phyloP scores from a whole-genome alignment of 331 rosid genomes.

The Cydonia oblonga region DNA sequence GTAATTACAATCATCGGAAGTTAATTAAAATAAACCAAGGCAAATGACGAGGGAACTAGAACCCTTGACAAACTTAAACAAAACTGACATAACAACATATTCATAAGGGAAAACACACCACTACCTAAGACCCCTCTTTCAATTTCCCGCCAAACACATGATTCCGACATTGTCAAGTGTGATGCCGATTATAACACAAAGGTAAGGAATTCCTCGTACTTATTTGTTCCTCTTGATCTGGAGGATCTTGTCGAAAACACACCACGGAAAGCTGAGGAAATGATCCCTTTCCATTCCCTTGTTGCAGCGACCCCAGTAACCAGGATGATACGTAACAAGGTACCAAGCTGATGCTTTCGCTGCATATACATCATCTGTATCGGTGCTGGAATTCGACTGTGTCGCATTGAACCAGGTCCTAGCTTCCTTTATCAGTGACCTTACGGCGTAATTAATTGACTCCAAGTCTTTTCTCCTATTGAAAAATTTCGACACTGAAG shows the following conservation, averaged over 20 bases:
- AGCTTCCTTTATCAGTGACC: slow-evolving; percentile 29
- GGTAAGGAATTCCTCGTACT: neutral
- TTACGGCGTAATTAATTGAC: slow-evolving; percentile 9
- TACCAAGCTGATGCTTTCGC: slow-evolving; percentile 40
- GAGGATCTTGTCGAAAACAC: slow-evolving; percentile 20
- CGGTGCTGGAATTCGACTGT: neutral
- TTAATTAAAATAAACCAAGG: neutral
- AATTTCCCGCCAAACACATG: no score
- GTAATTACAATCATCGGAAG: neutral
- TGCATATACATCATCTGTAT: neutral
- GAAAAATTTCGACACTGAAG: slow-evolving; percentile 13
- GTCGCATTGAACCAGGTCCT: slow-evolving; percentile 19
- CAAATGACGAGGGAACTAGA: neutral
- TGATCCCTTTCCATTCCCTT: slow-evolving; percentile 24
- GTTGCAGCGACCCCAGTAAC: slow-evolving; percentile 26
- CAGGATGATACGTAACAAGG: slow-evolving; percentile 27
- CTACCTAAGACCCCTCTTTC: no score
- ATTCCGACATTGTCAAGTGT: neutral
- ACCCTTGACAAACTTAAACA: neutral
- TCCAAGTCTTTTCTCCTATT: slow-evolving; percentile 8
- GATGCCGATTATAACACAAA: no score
- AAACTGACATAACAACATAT: neutral
- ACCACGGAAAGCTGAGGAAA: slow-evolving; percentile 36
- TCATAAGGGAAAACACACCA: neutral
- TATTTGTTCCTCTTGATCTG: slow-evolving; percentile 15